Conservation (phyloP, 1,284 basidiomycete species). For the Trametes hirsuta region DNA sequence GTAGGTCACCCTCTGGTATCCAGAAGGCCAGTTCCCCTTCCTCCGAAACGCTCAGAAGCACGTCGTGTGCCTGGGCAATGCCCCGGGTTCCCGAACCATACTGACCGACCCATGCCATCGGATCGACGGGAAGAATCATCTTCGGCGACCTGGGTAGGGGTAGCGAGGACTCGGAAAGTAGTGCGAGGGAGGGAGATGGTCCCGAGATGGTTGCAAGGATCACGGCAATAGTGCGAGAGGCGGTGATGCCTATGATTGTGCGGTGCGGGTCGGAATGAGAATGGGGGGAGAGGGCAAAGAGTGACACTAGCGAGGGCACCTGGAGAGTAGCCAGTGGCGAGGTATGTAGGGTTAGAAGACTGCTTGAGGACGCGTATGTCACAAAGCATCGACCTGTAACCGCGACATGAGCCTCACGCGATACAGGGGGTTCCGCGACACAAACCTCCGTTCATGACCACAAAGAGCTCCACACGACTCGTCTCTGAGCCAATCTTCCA, state of each 20-base stretch:
- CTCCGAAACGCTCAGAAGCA: conserved; percentile 75
- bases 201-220: conserved; percentile 21
- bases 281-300: conserved; percentile 55
- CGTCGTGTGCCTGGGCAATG: conserved; percentile 61
- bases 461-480: conserved; percentile 55
- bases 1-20: conserved; percentile 57
- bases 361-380: conserved; percentile 49
- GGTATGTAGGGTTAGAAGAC: conserved; percentile 53
- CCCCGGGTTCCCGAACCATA: conserved; percentile 34
- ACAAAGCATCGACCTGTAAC: conserved; percentile 42
- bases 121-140: conserved; percentile 81
- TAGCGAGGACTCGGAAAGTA: conserved; percentile 50
- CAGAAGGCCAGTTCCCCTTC: conserved; percentile 83
- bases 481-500: conserved; percentile 42
- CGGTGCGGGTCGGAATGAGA: conserved; percentile 33
- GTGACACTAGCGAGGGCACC: conserved; percentile 54
- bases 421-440: neutral
- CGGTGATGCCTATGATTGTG: conserved; percentile 33
- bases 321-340: conserved; percentile 47
- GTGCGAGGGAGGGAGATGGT: conserved; percentile 35
- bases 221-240: conserved; percentile 24
- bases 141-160: conserved; percentile 53
- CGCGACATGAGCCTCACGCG: neutral
- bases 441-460: conserved; percentile 66
- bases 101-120: conserved; percentile 82